A percentile compares a stretch with the other conserved stretches of the same genome.
Conservation (phyloP, 805 yeast genomes). For the Grigorovia jiainica region DNA sequence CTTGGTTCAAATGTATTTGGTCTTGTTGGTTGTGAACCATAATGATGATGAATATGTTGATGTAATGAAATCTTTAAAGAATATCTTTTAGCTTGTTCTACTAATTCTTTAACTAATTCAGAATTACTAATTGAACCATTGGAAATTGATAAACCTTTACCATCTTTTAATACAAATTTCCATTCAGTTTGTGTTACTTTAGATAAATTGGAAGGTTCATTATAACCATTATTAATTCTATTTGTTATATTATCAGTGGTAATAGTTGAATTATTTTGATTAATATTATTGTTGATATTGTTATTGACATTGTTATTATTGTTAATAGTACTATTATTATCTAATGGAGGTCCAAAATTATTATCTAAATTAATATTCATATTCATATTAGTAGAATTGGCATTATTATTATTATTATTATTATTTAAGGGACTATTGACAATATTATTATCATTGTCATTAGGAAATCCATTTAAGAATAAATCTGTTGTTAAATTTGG, state of each 20-base stretch:
- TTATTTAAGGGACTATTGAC: background rate
- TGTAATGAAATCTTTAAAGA: conserved; percentile 60
- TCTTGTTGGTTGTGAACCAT: conserved; percentile 21
- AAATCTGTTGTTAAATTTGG: background rate
- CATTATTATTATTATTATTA: background rate
- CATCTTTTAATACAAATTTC: conserved; percentile 46
- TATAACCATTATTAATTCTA: background rate
- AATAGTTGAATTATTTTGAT: background rate
- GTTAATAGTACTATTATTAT: background rate
- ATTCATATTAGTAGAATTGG: background rate
- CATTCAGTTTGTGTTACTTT: conserved; percentile 40
- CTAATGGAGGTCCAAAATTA: background rate
- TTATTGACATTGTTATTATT: background rate
- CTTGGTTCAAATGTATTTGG: conserved; percentile 2
- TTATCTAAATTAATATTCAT: background rate
- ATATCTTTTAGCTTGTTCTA: conserved; percentile 50
- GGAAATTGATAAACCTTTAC: conserved; percentile 36
- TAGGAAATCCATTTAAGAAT: background rate
- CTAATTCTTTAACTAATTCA: conserved; percentile 45
- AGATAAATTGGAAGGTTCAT: conserved; percentile 1
- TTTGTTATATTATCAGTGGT: background rate
- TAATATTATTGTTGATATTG: background rate
- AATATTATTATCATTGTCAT: background rate
- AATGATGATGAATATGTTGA: conserved; percentile 80
- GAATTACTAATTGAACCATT: conserved; percentile 45